Evolutionary conservation across 2,329 filamentous ascomycete species (phyloP), one percentile per base, ranked within the genome.

Genomic region (Pseudogymnoascus sp.): DNA sequence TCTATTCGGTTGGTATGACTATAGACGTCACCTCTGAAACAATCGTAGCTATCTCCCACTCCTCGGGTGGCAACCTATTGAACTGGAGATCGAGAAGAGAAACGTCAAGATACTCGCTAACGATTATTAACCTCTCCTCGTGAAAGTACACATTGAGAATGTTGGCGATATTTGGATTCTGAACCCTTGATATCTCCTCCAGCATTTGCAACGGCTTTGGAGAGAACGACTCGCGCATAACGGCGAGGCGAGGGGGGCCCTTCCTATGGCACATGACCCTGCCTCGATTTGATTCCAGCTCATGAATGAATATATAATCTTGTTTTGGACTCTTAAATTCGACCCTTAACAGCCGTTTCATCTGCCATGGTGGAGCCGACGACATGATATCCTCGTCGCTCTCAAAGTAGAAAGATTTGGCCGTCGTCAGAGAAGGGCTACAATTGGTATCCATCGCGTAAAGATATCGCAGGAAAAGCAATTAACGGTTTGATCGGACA

Each of bases 1-100:
- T 34, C 51, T 7, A 41, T 41, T 41, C 6, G 37, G 6, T 4
- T 41, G n/a, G 37, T 16, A 16, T 41, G 34, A 4, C 11, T 36
- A 10, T 7, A 36, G 34, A 36, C 16, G 23, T 61, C 16, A 67
- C 64, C 62, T 68, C 61, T 64, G 60, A 37, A 63, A 68, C 62
- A 65, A 68, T 67, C 1, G 63, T 68, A 64, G 63, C 65, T 60
- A 68, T 65, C 43, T 68, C 65, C 64, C 54, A 68, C 64, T 68
- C 67, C 60, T 67, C 67, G 60, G 60, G 37, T 3, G n/a, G 51
- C 23, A 68, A 60, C 23, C 41, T 64, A 13, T 63, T 65, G 36
- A 68, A 67, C 21, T 64, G 48, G 39, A 68, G 62, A 63, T 68
- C 61, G 4, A 68, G 28, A 23, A 68, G 60, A 25, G 60, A 68